Evolutionary conservation across 1,139 yeast species (phyloP).

Genomic region (Hansenula lynferdii): DNA sequence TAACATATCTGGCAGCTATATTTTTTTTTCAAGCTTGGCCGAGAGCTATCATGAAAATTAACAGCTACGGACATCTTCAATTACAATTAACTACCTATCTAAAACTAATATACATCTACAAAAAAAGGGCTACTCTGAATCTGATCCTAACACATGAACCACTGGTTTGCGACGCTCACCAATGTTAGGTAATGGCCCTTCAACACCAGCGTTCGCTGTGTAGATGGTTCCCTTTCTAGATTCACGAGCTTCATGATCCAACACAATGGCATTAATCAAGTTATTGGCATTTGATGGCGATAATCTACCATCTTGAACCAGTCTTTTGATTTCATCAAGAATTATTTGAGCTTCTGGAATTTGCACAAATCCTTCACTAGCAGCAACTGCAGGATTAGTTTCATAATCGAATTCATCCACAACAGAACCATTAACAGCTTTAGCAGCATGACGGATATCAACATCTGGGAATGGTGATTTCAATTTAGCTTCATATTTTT

Average conservation of each 20-base stretch:
- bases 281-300: neutral
- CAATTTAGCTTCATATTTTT: slow-evolving; percentile 26
- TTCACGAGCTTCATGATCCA: neutral
- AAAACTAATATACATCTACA: too few relatives aligned
- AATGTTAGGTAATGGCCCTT: neutral
- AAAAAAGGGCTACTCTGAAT: neutral
- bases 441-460: slow-evolving; percentile 36
- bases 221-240: neutral
- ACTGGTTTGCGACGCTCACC: neutral
- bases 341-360: slow-evolving; percentile 32
- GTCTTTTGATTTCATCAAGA: slow-evolving; percentile 8
- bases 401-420: slow-evolving; percentile 51
- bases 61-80: too few relatives aligned
- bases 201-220: neutral
- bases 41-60: too few relatives aligned
- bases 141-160: neutral
- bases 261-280: neutral
- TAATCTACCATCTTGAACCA: neutral
- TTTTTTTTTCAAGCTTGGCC: too few relatives aligned
- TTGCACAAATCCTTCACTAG: neutral
- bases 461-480: slow-evolving; percentile 26
- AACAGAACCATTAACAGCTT: slow-evolving; percentile 37
- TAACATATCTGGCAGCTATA: too few relatives aligned
- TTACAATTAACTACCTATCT: too few relatives aligned
- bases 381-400: slow-evolving; percentile 44